A percentile compares a stretch with the other conserved stretches of the same genome.
These are phyloP conservation scores for Stachybotrys chlorohalonatus DNA, from an alignment of 2,329 filamentous ascomycete genomes.

Conservation along the genomic window DNA sequence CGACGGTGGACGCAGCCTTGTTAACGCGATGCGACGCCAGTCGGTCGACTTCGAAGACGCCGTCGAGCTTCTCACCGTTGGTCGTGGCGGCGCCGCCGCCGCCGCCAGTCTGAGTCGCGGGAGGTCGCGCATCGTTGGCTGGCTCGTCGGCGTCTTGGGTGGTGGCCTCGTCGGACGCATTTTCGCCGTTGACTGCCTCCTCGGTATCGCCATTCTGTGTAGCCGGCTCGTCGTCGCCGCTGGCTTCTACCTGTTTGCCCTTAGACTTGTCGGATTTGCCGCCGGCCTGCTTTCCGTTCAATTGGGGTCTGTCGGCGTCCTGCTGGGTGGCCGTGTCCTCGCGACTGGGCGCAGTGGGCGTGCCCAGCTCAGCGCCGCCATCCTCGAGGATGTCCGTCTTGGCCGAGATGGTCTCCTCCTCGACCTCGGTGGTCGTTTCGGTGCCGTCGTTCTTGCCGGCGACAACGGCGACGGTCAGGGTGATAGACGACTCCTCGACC, in stretches of 20 bases:
- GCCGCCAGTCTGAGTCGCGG: background rate
- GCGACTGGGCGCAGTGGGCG: background rate
- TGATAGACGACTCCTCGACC: background rate
- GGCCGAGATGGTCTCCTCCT: background rate
- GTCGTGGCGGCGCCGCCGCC: background rate
- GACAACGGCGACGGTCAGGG: background rate
- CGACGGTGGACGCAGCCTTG: background rate
- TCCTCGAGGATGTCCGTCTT: background rate
- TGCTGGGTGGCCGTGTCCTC: background rate
- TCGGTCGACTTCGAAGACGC: background rate
- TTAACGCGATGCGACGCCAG: slow-evolving; percentile 1
- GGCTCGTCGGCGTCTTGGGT: background rate
- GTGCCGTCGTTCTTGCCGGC: background rate
- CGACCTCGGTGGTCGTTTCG: background rate
- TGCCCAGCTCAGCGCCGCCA: background rate
- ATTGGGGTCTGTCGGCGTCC: background rate
- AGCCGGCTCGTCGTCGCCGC: background rate
- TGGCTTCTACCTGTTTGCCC: background rate
- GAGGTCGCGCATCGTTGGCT: background rate
- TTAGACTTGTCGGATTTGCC: background rate
- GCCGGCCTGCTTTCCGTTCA: background rate
- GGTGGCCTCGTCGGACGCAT: background rate
- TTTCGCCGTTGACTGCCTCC: background rate
- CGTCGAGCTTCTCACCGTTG: background rate
- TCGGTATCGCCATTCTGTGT: background rate